phyloP scores from a whole-genome alignment of 2,329 filamentous ascomycete genomes.

The Phialophora tarda region DNA sequence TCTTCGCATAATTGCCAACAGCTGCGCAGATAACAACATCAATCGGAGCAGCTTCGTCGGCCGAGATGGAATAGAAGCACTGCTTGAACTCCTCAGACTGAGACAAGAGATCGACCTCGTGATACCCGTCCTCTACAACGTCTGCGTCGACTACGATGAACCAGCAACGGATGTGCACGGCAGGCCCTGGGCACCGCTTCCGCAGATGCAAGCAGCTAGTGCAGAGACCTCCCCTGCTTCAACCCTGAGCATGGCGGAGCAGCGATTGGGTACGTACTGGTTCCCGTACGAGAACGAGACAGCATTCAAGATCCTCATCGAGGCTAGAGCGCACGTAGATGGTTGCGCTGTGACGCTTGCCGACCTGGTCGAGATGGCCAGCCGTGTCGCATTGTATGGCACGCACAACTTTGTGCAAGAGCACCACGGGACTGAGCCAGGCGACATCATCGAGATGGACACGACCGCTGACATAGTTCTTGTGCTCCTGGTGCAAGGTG shows the following conservation, averaged over 20 bases:
- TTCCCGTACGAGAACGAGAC: constrained; percentile 13
- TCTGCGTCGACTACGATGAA: constrained; percentile 38
- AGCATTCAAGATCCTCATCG: constrained; percentile 31
- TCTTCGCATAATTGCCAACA: constrained; percentile 38
- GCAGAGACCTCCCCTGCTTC: constrained; percentile 6
- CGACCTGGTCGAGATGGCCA: constrained; percentile 38
- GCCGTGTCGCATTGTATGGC: constrained; percentile 30
- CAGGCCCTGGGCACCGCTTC: constrained; percentile 18
- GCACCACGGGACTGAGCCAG: constrained; percentile 7
- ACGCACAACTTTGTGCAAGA: constrained; percentile 21
- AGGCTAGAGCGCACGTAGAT: constrained; percentile 8
- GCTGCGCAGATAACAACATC: constrained; percentile 39
- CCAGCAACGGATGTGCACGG: constrained; percentile 26
- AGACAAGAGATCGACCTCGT: constrained; percentile 32
- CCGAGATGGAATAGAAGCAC: constrained; percentile 29
- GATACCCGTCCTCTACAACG: constrained; percentile 38
- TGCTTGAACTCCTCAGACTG: constrained; percentile 25
- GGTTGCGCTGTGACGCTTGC: constrained; percentile 25
- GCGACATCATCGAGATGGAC: constrained; percentile 15
- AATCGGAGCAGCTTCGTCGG: constrained; percentile 36
- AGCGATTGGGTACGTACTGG: constrained; percentile 30
- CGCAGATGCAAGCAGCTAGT: constrained; percentile 3
- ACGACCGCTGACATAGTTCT: constrained; percentile 23
- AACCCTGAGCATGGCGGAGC: constrained; percentile 32
- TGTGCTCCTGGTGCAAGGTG: constrained; percentile 24